Evolutionary conservation across 2,329 filamentous ascomycete genomes (phyloP).

Genomic region (Botryotinia globosa): DNA sequence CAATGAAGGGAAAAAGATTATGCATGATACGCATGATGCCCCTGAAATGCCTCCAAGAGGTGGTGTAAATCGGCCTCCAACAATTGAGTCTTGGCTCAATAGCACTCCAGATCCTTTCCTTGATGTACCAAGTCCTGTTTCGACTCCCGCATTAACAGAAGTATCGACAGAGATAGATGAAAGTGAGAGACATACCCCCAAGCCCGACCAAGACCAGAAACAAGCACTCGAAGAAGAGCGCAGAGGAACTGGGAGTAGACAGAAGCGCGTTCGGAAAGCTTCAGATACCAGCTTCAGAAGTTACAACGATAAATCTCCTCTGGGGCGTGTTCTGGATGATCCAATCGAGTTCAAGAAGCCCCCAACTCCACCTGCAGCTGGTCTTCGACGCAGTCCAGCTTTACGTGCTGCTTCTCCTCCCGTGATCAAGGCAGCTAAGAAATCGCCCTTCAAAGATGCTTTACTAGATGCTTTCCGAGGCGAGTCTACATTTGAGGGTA

Average conservation of each 20-base stretch:
- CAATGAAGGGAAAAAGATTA: constrained; percentile 62
- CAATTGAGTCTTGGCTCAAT: constrained; percentile 64
- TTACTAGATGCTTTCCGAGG: constrained; percentile 62
- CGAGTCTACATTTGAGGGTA: constrained; percentile 47
- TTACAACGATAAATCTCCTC: constrained; percentile 13
- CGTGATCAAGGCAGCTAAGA: constrained; percentile 43
- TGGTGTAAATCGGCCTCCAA: constrained; percentile 56
- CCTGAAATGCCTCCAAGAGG: constrained; percentile 45
- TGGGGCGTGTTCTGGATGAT: constrained; percentile 8
- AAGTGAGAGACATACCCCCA: constrained; percentile 28
- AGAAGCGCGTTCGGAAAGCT: constrained; percentile 30
- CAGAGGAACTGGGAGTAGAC: constrained; percentile 17
- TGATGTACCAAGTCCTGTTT: constrained; percentile 40
- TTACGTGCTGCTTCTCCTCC: constrained; percentile 51
- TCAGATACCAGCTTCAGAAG: constrained; percentile 19
- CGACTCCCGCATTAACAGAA: constrained; percentile 28
- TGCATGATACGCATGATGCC: constrained; percentile 56
- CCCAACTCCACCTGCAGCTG: constrained; percentile 35
- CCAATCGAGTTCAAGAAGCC: constrained; percentile 15
- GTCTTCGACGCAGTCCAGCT: constrained; percentile 55
- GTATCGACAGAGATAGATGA: constrained; percentile 36
- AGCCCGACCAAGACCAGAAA: constrained; percentile 25
- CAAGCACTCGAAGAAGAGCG: constrained; percentile 18
- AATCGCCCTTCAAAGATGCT: constrained; percentile 55
- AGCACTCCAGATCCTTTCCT: constrained; percentile 62